A percentile compares a stretch with the other conserved stretches of the same genome.
Evolutionary conservation across 352 stramenopile species (phyloP).

Genomic region (Globisporangium lucens): DNA sequence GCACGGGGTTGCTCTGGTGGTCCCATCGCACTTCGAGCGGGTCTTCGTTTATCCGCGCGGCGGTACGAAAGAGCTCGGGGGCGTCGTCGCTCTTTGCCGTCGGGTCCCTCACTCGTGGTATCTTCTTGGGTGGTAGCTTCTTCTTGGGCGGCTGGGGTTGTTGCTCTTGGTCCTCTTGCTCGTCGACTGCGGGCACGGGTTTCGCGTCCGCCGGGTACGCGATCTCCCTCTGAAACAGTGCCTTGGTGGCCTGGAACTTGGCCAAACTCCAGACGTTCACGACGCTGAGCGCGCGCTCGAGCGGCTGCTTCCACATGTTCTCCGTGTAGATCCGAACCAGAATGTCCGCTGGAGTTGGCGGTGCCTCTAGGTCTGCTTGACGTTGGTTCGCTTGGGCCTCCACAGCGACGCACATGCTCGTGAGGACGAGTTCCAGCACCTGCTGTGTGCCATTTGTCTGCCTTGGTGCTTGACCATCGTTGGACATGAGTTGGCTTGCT

Average conservation of each 20-base stretch:
- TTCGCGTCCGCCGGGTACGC: background rate
- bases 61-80: background rate
- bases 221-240: constrained; percentile 2
- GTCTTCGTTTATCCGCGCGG: constrained; percentile 14
- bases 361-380: background rate
- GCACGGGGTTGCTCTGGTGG: constrained; percentile 13
- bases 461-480: background rate
- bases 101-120: background rate
- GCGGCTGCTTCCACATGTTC: constrained; percentile 1
- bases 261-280: constrained; percentile 14
- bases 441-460: background rate
- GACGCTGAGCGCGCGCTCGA: constrained; percentile 10
- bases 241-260: background rate
- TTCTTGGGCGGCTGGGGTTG: background rate
- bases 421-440: constrained; percentile 1
- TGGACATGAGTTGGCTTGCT: background rate
- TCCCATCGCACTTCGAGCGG: constrained; percentile 26
- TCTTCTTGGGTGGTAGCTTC: background rate
- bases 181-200: background rate
- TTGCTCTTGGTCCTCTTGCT: background rate
- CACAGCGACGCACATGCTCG: constrained; percentile 15
- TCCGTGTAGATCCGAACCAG: constrained; percentile 4
- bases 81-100: background rate
- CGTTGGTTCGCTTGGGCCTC: background rate
- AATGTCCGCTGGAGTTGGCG: background rate